Conservation (phyloP, 495 filamentous ascomycete genomes). For the Gamarada debralockiae region DNA sequence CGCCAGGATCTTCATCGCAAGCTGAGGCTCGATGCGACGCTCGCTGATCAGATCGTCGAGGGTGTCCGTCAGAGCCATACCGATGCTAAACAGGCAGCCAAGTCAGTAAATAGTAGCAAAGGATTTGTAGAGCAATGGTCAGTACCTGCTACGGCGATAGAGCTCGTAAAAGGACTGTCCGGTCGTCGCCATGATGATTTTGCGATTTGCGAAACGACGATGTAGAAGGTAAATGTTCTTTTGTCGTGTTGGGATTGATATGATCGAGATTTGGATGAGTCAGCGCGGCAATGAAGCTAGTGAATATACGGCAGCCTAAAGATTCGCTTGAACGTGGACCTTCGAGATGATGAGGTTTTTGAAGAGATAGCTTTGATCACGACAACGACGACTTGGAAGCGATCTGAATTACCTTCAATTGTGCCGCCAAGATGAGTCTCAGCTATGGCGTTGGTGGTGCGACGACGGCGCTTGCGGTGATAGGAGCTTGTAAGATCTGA, state of each 20-base stretch:
- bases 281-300: conserved; percentile 8
- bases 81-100: conserved; percentile 63
- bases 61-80: conserved; percentile 86
- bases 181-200: conserved; percentile 23
- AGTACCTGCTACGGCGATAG: conserved; percentile 93
- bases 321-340: not conserved
- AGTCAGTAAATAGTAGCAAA: conserved; percentile 25
- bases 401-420: conserved; percentile 1
- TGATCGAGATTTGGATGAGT: conserved; percentile 10
- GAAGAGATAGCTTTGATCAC: conserved; percentile 9
- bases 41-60: conserved; percentile 94
- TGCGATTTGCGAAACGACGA: conserved; percentile 5
- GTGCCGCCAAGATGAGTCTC: conserved; percentile 45
- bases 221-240: conserved; percentile 14
- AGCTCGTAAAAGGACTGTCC: conserved; percentile 80
- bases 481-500: conserved; percentile 74
- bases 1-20: conserved; percentile 94
- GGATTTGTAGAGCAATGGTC: conserved; percentile 20
- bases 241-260: conserved; percentile 1
- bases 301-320: conserved; percentile 1
- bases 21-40: conserved; percentile 90
- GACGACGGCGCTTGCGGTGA: conserved; percentile 67
- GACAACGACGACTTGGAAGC: not conserved
- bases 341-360: not conserved
- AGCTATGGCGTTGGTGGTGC: conserved; percentile 67